These are phyloP conservation scores for Phialophora macrospora DNA, from an alignment of 2,329 filamentous ascomycete genomes.

Conservation along the genomic window DNA sequence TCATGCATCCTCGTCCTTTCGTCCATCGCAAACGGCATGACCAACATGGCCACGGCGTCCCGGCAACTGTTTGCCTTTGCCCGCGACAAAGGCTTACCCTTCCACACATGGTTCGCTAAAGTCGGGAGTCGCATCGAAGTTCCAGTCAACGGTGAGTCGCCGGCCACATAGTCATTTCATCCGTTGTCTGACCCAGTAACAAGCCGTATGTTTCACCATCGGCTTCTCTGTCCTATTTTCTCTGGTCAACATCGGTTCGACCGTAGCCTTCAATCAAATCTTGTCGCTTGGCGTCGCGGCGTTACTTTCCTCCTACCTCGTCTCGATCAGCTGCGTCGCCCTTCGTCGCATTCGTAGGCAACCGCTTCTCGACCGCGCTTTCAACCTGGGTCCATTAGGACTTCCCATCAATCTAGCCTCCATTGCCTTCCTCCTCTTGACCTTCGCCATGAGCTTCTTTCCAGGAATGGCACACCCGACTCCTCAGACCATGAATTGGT, in stretches of 20 bases:
- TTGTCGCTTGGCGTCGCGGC: slow-evolving; percentile 47
- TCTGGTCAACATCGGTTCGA: slow-evolving; percentile 41
- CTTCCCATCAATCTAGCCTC: slow-evolving; percentile 49
- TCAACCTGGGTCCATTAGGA: slow-evolving; percentile 51
- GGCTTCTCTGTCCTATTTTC: slow-evolving; percentile 52
- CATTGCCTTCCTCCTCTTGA: slow-evolving; percentile 13
- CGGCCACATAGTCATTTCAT: not conserved
- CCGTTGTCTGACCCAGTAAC: not conserved
- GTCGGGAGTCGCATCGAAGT: slow-evolving; percentile 23
- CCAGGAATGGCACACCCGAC: slow-evolving; percentile 46
- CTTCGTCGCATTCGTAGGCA: slow-evolving; percentile 44
- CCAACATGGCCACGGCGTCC: slow-evolving; percentile 46
- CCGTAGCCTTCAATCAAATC: slow-evolving; percentile 49
- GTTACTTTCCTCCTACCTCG: slow-evolving; percentile 48
- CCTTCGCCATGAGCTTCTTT: slow-evolving; percentile 50
- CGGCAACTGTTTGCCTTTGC: slow-evolving; percentile 48
- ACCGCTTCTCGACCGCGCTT: slow-evolving; percentile 48
- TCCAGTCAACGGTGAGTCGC: slow-evolving; percentile 26
- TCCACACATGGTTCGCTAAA: slow-evolving; percentile 35
- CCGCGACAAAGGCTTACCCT: slow-evolving; percentile 43
- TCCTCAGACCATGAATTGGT: slow-evolving; percentile 58
- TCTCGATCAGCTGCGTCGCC: slow-evolving; percentile 45
- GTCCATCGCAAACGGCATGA: slow-evolving; percentile 40
- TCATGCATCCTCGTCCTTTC: slow-evolving; percentile 42
- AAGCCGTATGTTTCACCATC: slow-evolving; percentile 50